Conservation (phyloP, 2,329 filamentous ascomycete genomes). For the Apiospora koreana region DNA sequence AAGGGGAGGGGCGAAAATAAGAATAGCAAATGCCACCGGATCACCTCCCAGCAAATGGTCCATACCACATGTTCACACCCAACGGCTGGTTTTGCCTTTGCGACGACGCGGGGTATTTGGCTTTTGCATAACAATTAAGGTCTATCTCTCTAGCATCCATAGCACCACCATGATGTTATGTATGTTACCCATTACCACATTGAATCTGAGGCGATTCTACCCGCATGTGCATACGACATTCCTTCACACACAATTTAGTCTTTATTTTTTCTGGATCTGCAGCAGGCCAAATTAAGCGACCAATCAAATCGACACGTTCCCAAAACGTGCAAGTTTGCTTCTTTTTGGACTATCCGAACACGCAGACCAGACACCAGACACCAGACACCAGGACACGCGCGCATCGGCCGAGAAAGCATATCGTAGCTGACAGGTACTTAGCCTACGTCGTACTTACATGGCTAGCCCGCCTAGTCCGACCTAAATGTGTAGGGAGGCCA, state of each 20-base stretch:
- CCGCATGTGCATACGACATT: background rate
- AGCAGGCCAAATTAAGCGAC: background rate
- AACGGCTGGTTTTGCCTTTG: background rate
- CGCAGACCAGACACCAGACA: too few species aligned
- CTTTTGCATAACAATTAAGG: background rate
- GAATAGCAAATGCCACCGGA: background rate
- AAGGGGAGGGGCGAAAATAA: background rate
- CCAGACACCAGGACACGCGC: too few species aligned
- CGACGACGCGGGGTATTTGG: background rate
- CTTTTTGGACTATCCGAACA: background rate
- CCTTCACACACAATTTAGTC: background rate
- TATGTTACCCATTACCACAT: too few species aligned
- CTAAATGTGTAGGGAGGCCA: background rate
- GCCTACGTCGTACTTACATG: background rate
- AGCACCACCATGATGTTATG: background rate
- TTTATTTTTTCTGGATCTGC: background rate
- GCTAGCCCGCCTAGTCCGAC: background rate
- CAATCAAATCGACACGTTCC: background rate
- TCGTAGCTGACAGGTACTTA: background rate
- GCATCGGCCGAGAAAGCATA: constrained; percentile 9
- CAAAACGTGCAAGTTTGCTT: constrained; percentile 4
- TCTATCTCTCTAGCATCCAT: background rate
- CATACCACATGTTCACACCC: background rate
- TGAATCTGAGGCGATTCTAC: background rate
- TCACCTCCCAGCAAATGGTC: background rate